phyloP scores from a whole-genome alignment of 176 grass and related monocot genomes.

The Musa schizocarpa region DNA sequence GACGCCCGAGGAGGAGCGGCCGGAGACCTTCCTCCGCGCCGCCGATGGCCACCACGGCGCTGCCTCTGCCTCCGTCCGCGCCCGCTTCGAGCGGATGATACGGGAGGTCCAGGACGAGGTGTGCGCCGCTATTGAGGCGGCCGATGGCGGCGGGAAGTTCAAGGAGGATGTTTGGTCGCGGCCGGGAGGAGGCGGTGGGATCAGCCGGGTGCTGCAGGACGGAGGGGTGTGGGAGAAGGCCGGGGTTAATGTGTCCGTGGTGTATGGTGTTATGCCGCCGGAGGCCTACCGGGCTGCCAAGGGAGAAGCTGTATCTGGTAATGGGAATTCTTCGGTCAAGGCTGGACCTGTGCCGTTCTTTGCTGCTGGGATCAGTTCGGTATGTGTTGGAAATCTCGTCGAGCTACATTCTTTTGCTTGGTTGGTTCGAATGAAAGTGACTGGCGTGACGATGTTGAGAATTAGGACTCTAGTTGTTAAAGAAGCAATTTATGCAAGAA shows the following conservation, averaged over 20 bases:
- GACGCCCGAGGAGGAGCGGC: conserved; percentile 78
- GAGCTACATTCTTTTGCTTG: background rate
- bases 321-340: conserved; percentile 31
- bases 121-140: conserved; percentile 74
- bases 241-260: conserved; percentile 88
- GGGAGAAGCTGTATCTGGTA: conserved; percentile 38
- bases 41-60: conserved; percentile 23
- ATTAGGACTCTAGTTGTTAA: background rate
- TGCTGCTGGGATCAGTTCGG: conserved; percentile 89
- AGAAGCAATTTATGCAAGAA: background rate
- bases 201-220: conserved; percentile 93
- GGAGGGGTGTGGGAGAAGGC: conserved; percentile 89
- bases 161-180: conserved; percentile 95
- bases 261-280: conserved; percentile 87
- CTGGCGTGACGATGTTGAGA: background rate
- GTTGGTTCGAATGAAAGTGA: background rate
- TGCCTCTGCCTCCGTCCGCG: conserved; percentile 57
- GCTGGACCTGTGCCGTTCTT: conserved; percentile 83
- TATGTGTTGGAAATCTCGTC: conserved; percentile 12
- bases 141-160: conserved; percentile 59
- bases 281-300: conserved; percentile 93
- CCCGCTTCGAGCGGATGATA: conserved; percentile 93
- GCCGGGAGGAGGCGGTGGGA: conserved; percentile 75
- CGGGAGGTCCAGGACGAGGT: conserved; percentile 73
- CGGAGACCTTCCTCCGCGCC: conserved; percentile 73